Percentiles rank a stretch among this genome's conserved stretches.
These are phyloP conservation scores for Penicillium sp. DNA, from an alignment of 2,329 filamentous ascomycete species.

Conservation along the genomic window DNA sequence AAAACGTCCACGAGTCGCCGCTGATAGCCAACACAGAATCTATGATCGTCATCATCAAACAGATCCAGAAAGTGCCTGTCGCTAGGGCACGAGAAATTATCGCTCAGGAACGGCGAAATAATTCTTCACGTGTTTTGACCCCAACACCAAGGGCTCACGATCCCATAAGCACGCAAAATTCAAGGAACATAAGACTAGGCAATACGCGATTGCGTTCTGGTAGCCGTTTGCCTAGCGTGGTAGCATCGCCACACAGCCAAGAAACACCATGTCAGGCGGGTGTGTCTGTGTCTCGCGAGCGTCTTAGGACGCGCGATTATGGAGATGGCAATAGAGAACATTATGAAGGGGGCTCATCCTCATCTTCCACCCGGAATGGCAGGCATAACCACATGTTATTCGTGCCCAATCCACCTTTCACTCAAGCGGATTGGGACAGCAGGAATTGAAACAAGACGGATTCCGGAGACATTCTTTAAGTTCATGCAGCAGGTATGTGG, in stretches of 20 bases:
- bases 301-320: neutral
- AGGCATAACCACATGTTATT: neutral
- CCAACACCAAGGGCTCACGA: neutral
- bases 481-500: neutral
- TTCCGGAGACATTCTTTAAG: neutral
- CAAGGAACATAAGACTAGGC: neutral
- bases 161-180: neutral
- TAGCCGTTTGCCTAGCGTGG: neutral
- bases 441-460: neutral
- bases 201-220: neutral
- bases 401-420: neutral
- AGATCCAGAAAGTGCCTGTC: neutral
- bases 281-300: neutral
- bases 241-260: neutral
- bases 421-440: neutral
- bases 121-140: neutral
- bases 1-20: neutral
- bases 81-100: neutral
- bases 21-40: neutral
- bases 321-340: neutral
- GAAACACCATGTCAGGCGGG: neutral
- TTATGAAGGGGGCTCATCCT: neutral
- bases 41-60: neutral
- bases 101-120: neutral
- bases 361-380: neutral